A percentile compares a stretch with the other conserved stretches of the same genome.
phyloP scores from a whole-genome alignment of 805 yeast species.

The Pichia ethanolica region DNA sequence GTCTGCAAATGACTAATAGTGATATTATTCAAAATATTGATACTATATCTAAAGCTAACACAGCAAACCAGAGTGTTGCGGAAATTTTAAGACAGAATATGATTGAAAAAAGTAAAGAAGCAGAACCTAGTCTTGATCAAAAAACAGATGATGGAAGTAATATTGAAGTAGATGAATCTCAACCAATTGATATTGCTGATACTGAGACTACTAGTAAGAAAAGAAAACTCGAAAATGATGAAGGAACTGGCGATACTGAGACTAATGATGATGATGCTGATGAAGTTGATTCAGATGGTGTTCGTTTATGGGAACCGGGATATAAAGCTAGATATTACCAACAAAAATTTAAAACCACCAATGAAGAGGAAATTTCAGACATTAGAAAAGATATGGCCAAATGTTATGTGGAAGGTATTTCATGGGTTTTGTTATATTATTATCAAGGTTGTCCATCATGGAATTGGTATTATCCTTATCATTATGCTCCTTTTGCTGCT shows the following conservation, averaged over 20 bases:
- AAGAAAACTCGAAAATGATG: constrained; percentile 17
- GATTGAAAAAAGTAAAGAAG: constrained; percentile 16
- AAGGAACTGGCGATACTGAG: constrained; percentile 14
- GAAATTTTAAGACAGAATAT: constrained; percentile 43
- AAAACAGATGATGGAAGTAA: not conserved
- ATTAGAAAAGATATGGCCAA: constrained; percentile 54
- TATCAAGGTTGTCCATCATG: constrained; percentile 98
- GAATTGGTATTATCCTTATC: constrained; percentile 97
- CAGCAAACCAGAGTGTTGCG: constrained; percentile 65
- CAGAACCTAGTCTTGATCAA: constrained; percentile 9
- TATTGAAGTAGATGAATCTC: constrained; percentile 4
- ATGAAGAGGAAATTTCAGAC: constrained; percentile 46
- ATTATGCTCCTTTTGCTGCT: constrained; percentile 94
- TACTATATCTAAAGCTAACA: constrained; percentile 59
- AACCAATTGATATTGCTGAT: constrained; percentile 24
- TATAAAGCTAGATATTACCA: constrained; percentile 75
- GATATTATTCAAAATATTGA: constrained; percentile 62
- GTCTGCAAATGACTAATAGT: constrained; percentile 54
- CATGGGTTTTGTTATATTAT: constrained; percentile 93
- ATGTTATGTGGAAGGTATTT: constrained; percentile 84
- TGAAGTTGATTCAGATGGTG: constrained; percentile 6
- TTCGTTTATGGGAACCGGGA: constrained; percentile 75
- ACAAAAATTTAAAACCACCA: constrained; percentile 56
- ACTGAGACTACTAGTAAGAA: constrained; percentile 1
- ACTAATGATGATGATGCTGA: constrained; percentile 25